These are phyloP conservation scores for Xerocomus alliaceus DNA, from an alignment of 1,284 basidiomycete genomes.

Conservation along the genomic window DNA sequence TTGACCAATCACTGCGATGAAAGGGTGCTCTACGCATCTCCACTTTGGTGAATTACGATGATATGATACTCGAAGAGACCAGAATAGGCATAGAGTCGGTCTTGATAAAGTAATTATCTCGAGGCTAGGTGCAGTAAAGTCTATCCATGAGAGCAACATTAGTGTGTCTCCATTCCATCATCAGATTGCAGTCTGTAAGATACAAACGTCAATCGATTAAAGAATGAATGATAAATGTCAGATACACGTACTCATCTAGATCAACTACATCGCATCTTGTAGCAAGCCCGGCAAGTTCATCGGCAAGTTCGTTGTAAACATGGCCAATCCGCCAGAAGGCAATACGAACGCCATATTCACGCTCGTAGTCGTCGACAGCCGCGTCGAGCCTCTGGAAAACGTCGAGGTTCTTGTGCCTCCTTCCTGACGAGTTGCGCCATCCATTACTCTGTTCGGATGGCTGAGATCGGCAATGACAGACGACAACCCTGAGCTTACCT, in stretches of 20 bases:
- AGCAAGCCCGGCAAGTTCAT: slow-evolving; percentile 6
- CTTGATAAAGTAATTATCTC: too few relatives aligned
- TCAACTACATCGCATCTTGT: not conserved
- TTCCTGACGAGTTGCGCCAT: slow-evolving; percentile 17
- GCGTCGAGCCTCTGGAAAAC: slow-evolving; percentile 22
- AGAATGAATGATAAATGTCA: not conserved
- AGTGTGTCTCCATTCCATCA: not conserved
- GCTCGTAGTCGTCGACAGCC: slow-evolving; percentile 9
- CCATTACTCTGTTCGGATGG: slow-evolving; percentile 4
- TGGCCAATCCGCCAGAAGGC: slow-evolving; percentile 23
- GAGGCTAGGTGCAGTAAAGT: not conserved
- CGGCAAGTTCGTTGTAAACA: slow-evolving; percentile 20
- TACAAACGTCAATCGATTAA: slow-evolving; percentile 7
- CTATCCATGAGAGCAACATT: not conserved
- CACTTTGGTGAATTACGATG: too few relatives aligned
- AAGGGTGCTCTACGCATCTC: too few relatives aligned
- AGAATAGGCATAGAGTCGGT: too few relatives aligned
- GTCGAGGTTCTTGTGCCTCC: slow-evolving; percentile 25
- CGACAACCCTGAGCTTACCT: not conserved
- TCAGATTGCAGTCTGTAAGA: slow-evolving; percentile 1
- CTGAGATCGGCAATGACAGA: not conserved
- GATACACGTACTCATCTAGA: slow-evolving; percentile 4
- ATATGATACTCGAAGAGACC: too few relatives aligned
- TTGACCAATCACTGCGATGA: too few relatives aligned
- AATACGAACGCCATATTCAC: slow-evolving; percentile 8